Evolutionary conservation across 345 rosid species (phyloP).

Genomic region (Boechera retrofracta): DNA sequence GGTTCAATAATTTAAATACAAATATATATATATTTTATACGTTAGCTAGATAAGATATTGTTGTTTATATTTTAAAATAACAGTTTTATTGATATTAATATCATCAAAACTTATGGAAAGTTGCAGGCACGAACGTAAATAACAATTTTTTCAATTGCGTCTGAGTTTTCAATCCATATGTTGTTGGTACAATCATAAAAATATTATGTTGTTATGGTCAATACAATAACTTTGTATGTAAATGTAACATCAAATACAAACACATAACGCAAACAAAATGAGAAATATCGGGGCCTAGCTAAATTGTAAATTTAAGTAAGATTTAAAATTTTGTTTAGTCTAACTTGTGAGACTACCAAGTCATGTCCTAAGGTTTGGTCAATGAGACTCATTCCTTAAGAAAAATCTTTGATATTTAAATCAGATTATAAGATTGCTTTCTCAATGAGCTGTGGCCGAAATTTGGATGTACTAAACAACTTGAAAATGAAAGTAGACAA

Average conservation of each 20-base stretch:
- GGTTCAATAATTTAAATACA: not conserved
- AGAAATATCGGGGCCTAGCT: not conserved
- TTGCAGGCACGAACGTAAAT: not conserved
- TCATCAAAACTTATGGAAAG: not conserved
- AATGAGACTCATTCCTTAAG: conserved; percentile 8
- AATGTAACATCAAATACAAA: not conserved
- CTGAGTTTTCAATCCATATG: no score
- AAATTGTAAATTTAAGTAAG: not conserved
- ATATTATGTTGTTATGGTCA: not conserved
- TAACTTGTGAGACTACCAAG: no score
- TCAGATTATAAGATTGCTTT: conserved; percentile 12
- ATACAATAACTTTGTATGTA: not conserved
- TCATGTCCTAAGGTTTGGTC: not conserved
- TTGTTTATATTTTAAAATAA: not conserved
- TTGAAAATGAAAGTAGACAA: conserved; percentile 3
- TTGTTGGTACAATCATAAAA: not conserved
- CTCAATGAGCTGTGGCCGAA: not conserved
- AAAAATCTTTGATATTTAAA: not conserved
- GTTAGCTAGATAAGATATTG: not conserved
- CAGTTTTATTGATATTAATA: not conserved
- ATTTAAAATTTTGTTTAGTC: no score
- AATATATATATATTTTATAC: no score
- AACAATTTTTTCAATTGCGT: not conserved
- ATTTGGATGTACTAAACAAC: conserved; percentile 11
- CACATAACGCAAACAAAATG: no score